phyloP scores from a whole-genome alignment of 2,329 filamentous ascomycete species.

The Ceratocystis alfenasii region DNA sequence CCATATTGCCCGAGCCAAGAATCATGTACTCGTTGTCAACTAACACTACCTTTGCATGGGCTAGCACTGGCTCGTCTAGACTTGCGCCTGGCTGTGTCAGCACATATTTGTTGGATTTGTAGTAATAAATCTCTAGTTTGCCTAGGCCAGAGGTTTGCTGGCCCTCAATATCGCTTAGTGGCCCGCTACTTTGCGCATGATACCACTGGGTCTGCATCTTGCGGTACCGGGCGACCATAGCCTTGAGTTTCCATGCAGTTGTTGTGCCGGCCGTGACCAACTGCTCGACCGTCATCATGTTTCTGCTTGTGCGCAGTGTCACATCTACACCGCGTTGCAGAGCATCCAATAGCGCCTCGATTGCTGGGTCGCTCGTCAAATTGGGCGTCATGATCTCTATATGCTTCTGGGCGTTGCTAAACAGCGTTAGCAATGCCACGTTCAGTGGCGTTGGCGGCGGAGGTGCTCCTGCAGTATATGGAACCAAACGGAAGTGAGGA shows the following conservation, averaged over 20 bases:
- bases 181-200: constrained; percentile 19
- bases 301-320: constrained; percentile 51
- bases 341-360: constrained; percentile 49
- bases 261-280: constrained; percentile 67
- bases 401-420: constrained; percentile 43
- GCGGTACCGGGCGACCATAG: constrained; percentile 45
- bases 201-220: constrained; percentile 24
- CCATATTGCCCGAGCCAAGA: constrained; percentile 71
- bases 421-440: constrained; percentile 47
- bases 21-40: constrained; percentile 57
- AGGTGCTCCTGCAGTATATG: constrained; percentile 38
- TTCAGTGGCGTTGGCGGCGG: constrained; percentile 58
- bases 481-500: constrained; percentile 49
- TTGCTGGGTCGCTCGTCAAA: constrained; percentile 53
- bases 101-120: constrained; percentile 32
- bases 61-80: constrained; percentile 53
- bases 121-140: constrained; percentile 47
- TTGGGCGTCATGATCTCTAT: constrained; percentile 71
- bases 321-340: constrained; percentile 56
- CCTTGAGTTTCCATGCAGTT: constrained; percentile 51
- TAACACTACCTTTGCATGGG: constrained; percentile 66
- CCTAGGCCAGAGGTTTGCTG: constrained; percentile 40
- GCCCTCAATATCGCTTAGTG: constrained; percentile 18
- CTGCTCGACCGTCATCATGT: constrained; percentile 69
- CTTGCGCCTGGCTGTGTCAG: constrained; percentile 22